These are phyloP conservation scores for Sutorius australiensis DNA, from an alignment of 768 basidiomycete genomes.

Conservation along the genomic window DNA sequence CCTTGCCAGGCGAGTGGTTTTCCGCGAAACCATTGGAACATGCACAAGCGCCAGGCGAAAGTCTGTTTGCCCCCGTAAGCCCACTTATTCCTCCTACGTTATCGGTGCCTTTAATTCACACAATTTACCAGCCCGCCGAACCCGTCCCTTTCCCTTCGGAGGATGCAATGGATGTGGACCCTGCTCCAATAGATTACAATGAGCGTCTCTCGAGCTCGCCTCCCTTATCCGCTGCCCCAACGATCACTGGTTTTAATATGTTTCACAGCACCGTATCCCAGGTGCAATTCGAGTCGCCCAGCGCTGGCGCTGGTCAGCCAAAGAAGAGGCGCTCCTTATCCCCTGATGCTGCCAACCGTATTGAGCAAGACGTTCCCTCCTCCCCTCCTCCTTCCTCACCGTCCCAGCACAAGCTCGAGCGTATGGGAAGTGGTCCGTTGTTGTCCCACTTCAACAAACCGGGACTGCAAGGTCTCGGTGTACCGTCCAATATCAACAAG, in stretches of 20 bases:
- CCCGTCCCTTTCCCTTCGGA: slow-evolving; percentile 45
- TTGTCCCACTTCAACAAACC: slow-evolving; percentile 45
- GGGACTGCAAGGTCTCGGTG: slow-evolving; percentile 51
- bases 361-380: slow-evolving; percentile 40
- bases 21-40: slow-evolving; percentile 20
- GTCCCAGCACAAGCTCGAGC: slow-evolving; percentile 45
- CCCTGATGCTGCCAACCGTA: slow-evolving; percentile 41
- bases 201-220: slow-evolving; percentile 33
- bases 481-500: slow-evolving; percentile 52
- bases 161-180: slow-evolving; percentile 81
- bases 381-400: slow-evolving; percentile 51
- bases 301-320: slow-evolving; percentile 36
- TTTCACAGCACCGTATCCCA: slow-evolving; percentile 60
- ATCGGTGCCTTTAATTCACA: slow-evolving; percentile 12
- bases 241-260: slow-evolving; percentile 53
- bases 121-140: slow-evolving; percentile 28
- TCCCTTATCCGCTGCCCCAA: slow-evolving; percentile 50
- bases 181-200: slow-evolving; percentile 39
- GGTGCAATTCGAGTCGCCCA: slow-evolving; percentile 41
- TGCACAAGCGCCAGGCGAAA: slow-evolving; percentile 23
- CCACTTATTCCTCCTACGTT: neutral
- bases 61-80: slow-evolving; percentile 29
- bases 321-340: slow-evolving; percentile 61
- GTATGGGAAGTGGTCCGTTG: slow-evolving; percentile 33
- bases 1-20: slow-evolving; percentile 63